Percentiles rank a stretch among this genome's conserved stretches.
phyloP scores from a whole-genome alignment of 1,284 basidiomycete genomes.

The Ceratobasidium sp. region DNA sequence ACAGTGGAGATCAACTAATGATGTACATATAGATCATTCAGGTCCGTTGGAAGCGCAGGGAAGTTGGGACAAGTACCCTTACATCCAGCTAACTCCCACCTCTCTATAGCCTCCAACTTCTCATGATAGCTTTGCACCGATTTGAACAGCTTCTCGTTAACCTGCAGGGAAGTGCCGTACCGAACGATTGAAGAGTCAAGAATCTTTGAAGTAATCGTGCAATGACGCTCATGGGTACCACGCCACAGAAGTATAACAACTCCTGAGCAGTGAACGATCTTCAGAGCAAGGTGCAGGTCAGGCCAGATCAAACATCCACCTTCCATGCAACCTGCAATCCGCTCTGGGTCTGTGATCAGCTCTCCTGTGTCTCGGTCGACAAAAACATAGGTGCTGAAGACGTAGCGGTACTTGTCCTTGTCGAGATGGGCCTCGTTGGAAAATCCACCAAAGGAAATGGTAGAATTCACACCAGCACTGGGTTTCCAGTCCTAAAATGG shows the following conservation, averaged over 20 bases:
- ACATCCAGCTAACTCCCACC: background rate
- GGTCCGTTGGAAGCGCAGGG: background rate
- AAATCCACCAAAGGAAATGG: background rate
- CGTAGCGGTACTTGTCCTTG: background rate
- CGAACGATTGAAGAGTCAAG: background rate
- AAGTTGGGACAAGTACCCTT: background rate
- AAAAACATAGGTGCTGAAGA: background rate
- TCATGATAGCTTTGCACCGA: background rate
- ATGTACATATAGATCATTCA: background rate
- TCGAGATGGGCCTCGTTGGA: constrained; percentile 4
- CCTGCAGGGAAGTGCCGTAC: background rate
- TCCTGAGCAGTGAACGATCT: background rate
- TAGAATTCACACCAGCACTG: background rate
- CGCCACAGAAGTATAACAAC: background rate
- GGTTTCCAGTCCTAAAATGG: background rate
- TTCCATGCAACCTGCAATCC: background rate
- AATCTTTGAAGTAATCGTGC: constrained; percentile 3
- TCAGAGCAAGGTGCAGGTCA: background rate
- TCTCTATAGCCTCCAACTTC: background rate
- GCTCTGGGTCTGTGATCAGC: background rate
- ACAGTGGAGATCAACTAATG: no score
- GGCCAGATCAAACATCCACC: background rate
- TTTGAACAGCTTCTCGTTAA: background rate
- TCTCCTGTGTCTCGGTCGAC: background rate
- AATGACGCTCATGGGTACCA: background rate